Evolutionary conservation across 2,329 filamentous ascomycete genomes (phyloP), one percentile per base, ranked within the genome.

Genomic region (Myriosclerotinia duriaeana): DNA sequence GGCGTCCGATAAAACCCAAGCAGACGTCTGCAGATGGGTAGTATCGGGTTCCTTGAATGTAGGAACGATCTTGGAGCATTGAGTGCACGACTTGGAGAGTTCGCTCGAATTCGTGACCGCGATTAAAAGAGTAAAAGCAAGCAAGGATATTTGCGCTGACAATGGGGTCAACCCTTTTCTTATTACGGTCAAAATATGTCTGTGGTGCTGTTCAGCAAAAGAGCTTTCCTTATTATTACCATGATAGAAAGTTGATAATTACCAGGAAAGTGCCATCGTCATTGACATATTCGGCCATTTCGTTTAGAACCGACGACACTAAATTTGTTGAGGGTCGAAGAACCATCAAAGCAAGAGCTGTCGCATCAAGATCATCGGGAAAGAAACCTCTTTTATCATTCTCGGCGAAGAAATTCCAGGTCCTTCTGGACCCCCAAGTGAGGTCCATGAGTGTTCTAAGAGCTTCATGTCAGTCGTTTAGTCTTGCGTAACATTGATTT

Each of bases 211-310:
- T 26, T 55, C 17, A 55, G 53, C 6, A 42, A 55, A 40, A 6
- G 12, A 20, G 53, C 12, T 22, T n/a, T 14, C n/a, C 6, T 14
- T 4, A 40, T 3, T 42, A 6, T 40, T 40, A 15, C 14, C 40
- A n/a, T 22, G 36, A n/a, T 42, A 53, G 30, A 17, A 17, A 7
- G 5, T 15, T 26, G 36, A 40, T 55, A 2, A 22, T 55, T 42
- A 17, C n/a, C 53, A 26, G 53, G n/a, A 55, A 42, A 40, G n/a
- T 26, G 1, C 36, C n/a, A n/a, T 55, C 36, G 6, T 55, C 34
- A 8, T 53, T 55, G 53, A 40, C n/a, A 55, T 40, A 42, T 22
- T 55, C 36, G 53, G 53, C 36, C 53, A 55, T 55, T 4, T 22
- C 22, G 53, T 42, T 14, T 12, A 55, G 53, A 55, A 42, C n/a